A percentile compares a stretch with the other conserved stretches of the same genome.
phyloP scores from a whole-genome alignment of 805 yeast genomes.

The Cyberlindnera suaveolens region DNA sequence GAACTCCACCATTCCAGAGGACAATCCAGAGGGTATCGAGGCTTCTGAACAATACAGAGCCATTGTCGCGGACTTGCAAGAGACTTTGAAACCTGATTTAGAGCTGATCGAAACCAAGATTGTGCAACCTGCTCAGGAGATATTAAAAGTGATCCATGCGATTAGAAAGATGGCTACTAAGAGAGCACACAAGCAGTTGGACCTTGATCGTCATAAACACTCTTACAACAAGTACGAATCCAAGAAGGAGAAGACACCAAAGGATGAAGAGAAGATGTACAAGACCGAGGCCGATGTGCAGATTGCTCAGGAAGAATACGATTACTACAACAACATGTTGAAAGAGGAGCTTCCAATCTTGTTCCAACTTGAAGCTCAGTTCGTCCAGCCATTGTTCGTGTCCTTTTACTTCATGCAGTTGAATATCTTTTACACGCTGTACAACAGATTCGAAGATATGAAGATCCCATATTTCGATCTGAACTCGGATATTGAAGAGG shows the following conservation, averaged over 20 bases:
- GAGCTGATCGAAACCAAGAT: constrained; percentile 87
- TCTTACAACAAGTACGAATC: constrained; percentile 65
- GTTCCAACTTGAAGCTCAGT: constrained; percentile 84
- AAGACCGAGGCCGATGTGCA: constrained; percentile 84
- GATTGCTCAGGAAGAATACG: constrained; percentile 91
- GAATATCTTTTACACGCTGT: constrained; percentile 90
- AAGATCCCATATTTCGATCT: constrained; percentile 95
- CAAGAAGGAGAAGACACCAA: constrained; percentile 76
- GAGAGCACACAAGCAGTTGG: constrained; percentile 92
- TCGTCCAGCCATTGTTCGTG: constrained; percentile 89
- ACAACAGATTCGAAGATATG: constrained; percentile 89
- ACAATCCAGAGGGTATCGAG: constrained; percentile 92
- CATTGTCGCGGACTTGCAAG: constrained; percentile 80
- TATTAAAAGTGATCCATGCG: constrained; percentile 70
- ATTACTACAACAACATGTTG: constrained; percentile 91
- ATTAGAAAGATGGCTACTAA: constrained; percentile 93
- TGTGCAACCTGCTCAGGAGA: constrained; percentile 86
- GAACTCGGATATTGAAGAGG: constrained; percentile 74
- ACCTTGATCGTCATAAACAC: constrained; percentile 79
- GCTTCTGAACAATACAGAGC: constrained; percentile 91
- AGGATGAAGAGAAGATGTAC: constrained; percentile 89
- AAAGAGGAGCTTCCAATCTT: constrained; percentile 84
- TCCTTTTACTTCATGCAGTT: constrained; percentile 96
- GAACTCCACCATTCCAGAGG: constrained; percentile 78
- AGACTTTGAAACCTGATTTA: constrained; percentile 83